phyloP scores from a whole-genome alignment of 1,284 basidiomycete species.

The Ustilago cynodontis region DNA sequence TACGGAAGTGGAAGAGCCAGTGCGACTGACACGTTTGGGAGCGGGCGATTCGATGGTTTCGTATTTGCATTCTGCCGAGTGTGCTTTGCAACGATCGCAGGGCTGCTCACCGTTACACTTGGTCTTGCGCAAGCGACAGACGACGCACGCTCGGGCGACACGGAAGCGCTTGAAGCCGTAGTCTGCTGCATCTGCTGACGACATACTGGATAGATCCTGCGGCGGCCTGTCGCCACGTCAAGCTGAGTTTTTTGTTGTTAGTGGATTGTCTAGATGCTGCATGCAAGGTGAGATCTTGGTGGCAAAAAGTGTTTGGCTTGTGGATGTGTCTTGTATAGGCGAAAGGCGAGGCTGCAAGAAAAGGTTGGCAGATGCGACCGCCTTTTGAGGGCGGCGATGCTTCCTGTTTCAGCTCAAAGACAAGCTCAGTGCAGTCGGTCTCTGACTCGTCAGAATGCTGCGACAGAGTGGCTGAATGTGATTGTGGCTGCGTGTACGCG shows the following conservation, averaged over 20 bases:
- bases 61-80: slow-evolving; percentile 51
- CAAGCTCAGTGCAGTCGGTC: not conserved
- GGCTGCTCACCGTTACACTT: slow-evolving; percentile 54
- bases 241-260: no score
- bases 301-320: no score
- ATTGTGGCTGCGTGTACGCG: not conserved
- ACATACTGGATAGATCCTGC: slow-evolving; percentile 24
- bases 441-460: not conserved
- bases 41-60: slow-evolving; percentile 38
- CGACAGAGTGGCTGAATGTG: not conserved
- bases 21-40: slow-evolving; percentile 30
- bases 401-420: not conserved
- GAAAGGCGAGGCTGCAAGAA: no score
- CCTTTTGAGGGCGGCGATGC: not conserved
- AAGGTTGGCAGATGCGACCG: not conserved
- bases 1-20: slow-evolving; percentile 22
- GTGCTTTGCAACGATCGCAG: slow-evolving; percentile 51
- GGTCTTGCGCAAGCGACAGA: slow-evolving; percentile 50
- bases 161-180: slow-evolving; percentile 52
- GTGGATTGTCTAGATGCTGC: not conserved
- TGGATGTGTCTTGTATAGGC: no score
- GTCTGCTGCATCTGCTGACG: slow-evolving; percentile 51
- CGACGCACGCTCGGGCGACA: slow-evolving; percentile 42
- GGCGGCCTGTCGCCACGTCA: no score
- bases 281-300: no score